A percentile compares a stretch with the other conserved stretches of the same genome.
phyloP scores from a whole-genome alignment of 2,329 filamentous ascomycete species.

The Chaetomiaceae sp. region DNA sequence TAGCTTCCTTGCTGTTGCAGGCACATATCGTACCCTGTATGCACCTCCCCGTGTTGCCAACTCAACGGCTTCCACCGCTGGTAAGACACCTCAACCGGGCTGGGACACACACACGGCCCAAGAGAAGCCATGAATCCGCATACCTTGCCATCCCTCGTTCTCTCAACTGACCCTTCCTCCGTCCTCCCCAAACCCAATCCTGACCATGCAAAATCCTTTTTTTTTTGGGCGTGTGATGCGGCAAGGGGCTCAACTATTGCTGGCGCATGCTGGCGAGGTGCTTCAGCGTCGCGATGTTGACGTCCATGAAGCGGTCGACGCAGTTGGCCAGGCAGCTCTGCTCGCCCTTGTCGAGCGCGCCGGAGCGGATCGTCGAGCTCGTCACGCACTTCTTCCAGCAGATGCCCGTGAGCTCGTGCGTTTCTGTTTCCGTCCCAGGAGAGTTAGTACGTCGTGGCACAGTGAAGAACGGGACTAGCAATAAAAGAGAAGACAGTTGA shows the following conservation, averaged over 20 bases:
- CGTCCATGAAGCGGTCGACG: slow-evolving; percentile 87
- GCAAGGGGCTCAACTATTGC: neutral
- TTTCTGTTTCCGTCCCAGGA: slow-evolving; percentile 43
- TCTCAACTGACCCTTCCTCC: too few species aligned
- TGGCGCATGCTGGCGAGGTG: slow-evolving; percentile 63
- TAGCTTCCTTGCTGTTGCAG: too few species aligned
- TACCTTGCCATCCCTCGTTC: too few species aligned
- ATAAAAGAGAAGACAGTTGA: slow-evolving; percentile 21
- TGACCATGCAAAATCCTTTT: neutral
- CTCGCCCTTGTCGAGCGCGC: slow-evolving; percentile 69
- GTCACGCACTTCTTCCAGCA: slow-evolving; percentile 96
- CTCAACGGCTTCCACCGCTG: too few species aligned
- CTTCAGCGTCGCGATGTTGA: slow-evolving; percentile 77
- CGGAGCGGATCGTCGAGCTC: slow-evolving; percentile 62
- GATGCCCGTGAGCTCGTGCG: slow-evolving; percentile 57
- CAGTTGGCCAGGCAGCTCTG: slow-evolving; percentile 85
- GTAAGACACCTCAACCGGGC: too few species aligned
- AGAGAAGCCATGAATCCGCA: too few species aligned
- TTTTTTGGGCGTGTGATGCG: neutral
- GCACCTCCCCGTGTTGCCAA: too few species aligned
- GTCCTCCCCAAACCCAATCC: too few species aligned
- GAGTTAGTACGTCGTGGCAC: neutral
- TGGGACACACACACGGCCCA: too few species aligned
- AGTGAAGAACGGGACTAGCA: neutral
- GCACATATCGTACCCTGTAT: too few species aligned